Conservation (phyloP, 495 filamentous ascomycete genomes). For the Lasiosphaeris hirsuta region DNA sequence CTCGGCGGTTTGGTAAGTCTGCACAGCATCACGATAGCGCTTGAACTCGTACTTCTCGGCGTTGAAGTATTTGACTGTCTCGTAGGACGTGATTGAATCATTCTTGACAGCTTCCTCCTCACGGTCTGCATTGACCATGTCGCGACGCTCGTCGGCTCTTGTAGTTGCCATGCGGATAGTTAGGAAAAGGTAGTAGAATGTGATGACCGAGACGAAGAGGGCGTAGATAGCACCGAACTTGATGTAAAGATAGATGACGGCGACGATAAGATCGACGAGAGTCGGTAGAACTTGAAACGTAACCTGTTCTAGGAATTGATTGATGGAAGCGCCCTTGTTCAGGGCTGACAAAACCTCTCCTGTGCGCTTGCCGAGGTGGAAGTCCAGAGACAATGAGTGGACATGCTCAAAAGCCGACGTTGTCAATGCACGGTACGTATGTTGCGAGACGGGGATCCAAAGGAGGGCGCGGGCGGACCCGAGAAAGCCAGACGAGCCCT, state of each 20-base stretch:
- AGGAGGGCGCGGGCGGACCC: slow-evolving; percentile 76
- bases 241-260: slow-evolving; percentile 80
- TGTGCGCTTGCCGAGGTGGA: slow-evolving; percentile 94
- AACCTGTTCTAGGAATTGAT: slow-evolving; percentile 91
- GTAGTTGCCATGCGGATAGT: slow-evolving; percentile 95
- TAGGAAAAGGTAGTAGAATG: slow-evolving; percentile 94
- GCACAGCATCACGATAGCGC: slow-evolving; percentile 75
- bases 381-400: slow-evolving; percentile 89
- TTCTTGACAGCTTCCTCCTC: slow-evolving; percentile 98
- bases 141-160: slow-evolving; percentile 80
- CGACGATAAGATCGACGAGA: slow-evolving; percentile 84
- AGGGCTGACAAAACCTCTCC: slow-evolving; percentile 92
- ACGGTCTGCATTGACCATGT: slow-evolving; percentile 90
- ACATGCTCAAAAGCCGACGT: slow-evolving; percentile 97
- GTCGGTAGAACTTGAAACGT: slow-evolving; percentile 95
- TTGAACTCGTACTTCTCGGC: slow-evolving; percentile 91
- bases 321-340: slow-evolving; percentile 94
- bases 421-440: slow-evolving; percentile 91
- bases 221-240: slow-evolving; percentile 85
- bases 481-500: slow-evolving; percentile 82
- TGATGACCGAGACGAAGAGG: slow-evolving; percentile 84
- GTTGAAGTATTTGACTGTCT: slow-evolving; percentile 99
- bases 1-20: slow-evolving; percentile 79
- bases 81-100: slow-evolving; percentile 95
- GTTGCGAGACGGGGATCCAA: slow-evolving; percentile 95